phyloP scores from a whole-genome alignment of 805 yeast genomes.

The Suhomyces xylopsoci region DNA sequence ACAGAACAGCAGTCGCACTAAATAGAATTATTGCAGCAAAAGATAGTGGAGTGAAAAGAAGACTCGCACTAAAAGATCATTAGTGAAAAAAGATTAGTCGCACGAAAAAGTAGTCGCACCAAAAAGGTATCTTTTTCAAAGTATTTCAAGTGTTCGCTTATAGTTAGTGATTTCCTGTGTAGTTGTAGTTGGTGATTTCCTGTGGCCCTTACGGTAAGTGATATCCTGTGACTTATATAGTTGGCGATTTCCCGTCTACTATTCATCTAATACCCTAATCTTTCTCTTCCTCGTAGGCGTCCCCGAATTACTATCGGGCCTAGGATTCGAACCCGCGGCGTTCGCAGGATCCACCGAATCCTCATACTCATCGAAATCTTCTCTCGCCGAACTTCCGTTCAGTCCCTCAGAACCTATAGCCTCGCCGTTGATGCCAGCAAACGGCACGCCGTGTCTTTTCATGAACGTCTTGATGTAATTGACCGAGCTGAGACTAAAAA shows the following conservation, averaged over 20 bases:
- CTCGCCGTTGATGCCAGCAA: constrained; percentile 14
- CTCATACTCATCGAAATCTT: constrained; percentile 38
- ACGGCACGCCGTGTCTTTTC: constrained; percentile 41
- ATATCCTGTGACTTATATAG: too few species aligned
- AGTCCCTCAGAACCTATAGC: not conserved
- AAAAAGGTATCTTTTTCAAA: too few species aligned
- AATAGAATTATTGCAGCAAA: too few species aligned
- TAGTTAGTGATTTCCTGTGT: too few species aligned
- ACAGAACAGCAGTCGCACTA: too few species aligned
- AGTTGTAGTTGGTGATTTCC: too few species aligned
- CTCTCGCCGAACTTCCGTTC: constrained; percentile 14
- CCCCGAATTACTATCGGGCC: constrained; percentile 3
- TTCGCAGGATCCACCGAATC: constrained; percentile 30
- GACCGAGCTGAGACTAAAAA: constrained; percentile 74
- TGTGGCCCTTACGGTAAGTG: too few species aligned
- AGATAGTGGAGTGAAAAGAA: too few species aligned
- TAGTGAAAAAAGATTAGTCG: too few species aligned
- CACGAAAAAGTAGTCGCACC: too few species aligned
- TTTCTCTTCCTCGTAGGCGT: constrained; percentile 29
- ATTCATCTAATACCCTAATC: constrained; percentile 26
- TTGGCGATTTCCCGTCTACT: not conserved
- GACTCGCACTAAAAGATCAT: too few species aligned
- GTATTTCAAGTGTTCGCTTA: too few species aligned
- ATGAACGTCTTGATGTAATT: constrained; percentile 58
- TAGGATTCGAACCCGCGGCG: not conserved